phyloP scores from a whole-genome alignment of 305 asterid genomes.

The Plantago rigida region DNA sequence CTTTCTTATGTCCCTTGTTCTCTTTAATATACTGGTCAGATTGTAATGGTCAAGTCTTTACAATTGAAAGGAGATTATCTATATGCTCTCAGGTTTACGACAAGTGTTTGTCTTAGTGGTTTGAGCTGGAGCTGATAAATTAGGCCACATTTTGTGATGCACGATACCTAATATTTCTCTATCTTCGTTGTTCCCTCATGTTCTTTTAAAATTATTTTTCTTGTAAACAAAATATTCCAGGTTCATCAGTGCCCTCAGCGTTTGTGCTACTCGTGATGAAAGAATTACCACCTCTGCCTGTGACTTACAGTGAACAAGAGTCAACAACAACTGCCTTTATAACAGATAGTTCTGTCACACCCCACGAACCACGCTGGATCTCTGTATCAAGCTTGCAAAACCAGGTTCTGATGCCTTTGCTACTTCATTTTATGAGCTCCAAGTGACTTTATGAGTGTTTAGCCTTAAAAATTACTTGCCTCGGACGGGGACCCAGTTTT shows the following conservation, averaged over 20 bases:
- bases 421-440: neutral
- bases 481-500: too few relatives aligned
- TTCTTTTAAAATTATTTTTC: neutral
- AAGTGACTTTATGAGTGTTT: neutral
- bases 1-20: too few relatives aligned
- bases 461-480: too few relatives aligned
- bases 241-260: slow-evolving; percentile 89
- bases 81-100: too few relatives aligned
- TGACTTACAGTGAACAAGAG: slow-evolving; percentile 41
- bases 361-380: slow-evolving; percentile 58
- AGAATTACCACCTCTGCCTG: slow-evolving; percentile 64
- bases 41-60: too few relatives aligned
- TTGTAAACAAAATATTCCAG: slow-evolving; percentile 32
- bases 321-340: slow-evolving; percentile 62
- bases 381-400: slow-evolving; percentile 52
- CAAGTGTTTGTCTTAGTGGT: too few relatives aligned
- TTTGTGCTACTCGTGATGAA: slow-evolving; percentile 80
- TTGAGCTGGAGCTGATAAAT: too few relatives aligned
- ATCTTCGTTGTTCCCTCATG: neutral
- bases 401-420: slow-evolving; percentile 45
- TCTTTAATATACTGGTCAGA: too few relatives aligned
- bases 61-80: too few relatives aligned
- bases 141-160: neutral
- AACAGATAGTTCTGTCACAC: slow-evolving; percentile 43
- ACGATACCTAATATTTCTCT: neutral